These are phyloP conservation scores for Evernia prunastri DNA, from an alignment of 495 filamentous ascomycete genomes.

Conservation along the genomic window DNA sequence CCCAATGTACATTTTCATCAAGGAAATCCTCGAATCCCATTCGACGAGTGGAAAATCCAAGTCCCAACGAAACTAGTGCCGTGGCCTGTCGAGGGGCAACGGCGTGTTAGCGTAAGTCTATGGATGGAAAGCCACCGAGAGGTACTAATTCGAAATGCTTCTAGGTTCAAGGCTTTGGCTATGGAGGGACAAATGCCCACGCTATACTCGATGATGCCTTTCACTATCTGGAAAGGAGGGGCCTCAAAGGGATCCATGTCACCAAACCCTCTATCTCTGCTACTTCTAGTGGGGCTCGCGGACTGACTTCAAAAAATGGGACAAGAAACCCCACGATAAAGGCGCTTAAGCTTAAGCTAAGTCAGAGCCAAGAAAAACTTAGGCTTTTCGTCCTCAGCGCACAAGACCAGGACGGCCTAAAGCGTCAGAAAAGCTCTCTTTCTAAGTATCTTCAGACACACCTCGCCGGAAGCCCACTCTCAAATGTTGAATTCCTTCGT, in stretches of 20 bases:
- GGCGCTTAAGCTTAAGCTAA: neutral
- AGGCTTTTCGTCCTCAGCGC: neutral
- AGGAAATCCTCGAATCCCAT: slow-evolving; percentile 27
- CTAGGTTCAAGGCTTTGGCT: slow-evolving; percentile 21
- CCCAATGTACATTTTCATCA: slow-evolving; percentile 39
- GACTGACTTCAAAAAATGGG: neutral
- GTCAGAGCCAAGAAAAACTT: neutral
- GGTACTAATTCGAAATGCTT: neutral
- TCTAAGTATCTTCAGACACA: slow-evolving; percentile 24
- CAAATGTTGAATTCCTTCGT: neutral
- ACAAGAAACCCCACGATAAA: neutral
- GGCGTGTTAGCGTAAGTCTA: slow-evolving; percentile 12
- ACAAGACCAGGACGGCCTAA: slow-evolving; percentile 17
- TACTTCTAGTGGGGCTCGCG: neutral
- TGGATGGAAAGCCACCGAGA: neutral
- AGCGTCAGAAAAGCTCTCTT: slow-evolving; percentile 26
- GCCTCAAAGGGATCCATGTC: slow-evolving; percentile 14
- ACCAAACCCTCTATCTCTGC: neutral
- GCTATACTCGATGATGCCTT: slow-evolving; percentile 33
- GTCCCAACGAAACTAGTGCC: slow-evolving; percentile 21
- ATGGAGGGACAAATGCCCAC: slow-evolving; percentile 32
- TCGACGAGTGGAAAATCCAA: slow-evolving; percentile 32
- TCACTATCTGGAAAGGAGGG: slow-evolving; percentile 19
- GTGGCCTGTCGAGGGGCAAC: slow-evolving; percentile 26
- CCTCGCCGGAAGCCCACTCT: neutral